phyloP scores from a whole-genome alignment of 1,139 yeast genomes.

The Taiozyma sp. region DNA sequence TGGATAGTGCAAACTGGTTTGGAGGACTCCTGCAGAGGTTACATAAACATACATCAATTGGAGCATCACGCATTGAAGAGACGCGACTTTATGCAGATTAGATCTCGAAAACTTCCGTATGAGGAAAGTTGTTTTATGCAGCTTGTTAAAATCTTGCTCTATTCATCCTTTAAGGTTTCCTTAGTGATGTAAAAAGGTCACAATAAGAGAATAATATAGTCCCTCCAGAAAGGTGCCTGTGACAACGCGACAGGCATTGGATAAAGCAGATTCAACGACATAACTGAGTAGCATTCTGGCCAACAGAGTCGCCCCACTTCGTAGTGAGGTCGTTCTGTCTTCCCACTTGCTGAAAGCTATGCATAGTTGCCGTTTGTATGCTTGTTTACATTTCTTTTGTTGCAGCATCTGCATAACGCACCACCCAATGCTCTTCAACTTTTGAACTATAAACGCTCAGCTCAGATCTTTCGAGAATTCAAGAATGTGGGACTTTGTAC shows the following conservation, averaged over 20 bases:
- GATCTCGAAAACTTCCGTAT: background rate
- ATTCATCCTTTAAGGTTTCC: background rate
- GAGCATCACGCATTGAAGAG: background rate
- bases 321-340: background rate
- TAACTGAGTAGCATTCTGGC: too few relatives aligned
- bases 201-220: background rate
- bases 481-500: background rate
- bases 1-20: background rate
- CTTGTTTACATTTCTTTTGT: background rate
- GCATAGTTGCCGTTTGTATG: background rate
- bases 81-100: background rate
- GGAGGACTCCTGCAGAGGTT: background rate
- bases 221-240: background rate
- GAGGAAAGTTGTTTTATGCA: background rate
- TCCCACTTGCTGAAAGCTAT: background rate
- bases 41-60: background rate
- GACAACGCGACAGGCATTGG: background rate
- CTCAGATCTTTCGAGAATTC: background rate
- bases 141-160: background rate
- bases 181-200: background rate
- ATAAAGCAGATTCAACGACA: too few relatives aligned
- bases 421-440: background rate
- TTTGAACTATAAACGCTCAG: background rate
- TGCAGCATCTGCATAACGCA: background rate
- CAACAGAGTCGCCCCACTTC: too few relatives aligned